Percentiles rank a stretch among this genome's conserved stretches.
phyloP scores from a whole-genome alignment of 352 stramenopile species.

The Phytopythium boreale region DNA sequence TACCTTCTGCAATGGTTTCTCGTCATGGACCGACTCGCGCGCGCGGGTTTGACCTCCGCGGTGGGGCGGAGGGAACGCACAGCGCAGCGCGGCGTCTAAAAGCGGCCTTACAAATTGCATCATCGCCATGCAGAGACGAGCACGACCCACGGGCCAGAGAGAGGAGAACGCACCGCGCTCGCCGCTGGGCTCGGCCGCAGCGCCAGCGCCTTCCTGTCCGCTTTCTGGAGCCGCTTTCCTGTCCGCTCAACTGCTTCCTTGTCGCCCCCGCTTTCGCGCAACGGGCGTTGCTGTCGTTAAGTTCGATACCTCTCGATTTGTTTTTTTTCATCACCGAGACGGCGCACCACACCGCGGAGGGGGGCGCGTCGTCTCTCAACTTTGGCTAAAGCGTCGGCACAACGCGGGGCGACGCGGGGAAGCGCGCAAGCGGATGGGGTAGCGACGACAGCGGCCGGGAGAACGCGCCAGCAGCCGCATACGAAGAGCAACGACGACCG shows the following conservation, averaged over 20 bases:
- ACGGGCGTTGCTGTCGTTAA: neutral
- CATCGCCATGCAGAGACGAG: slow-evolving; percentile 9
- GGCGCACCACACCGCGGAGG: slow-evolving; percentile 1
- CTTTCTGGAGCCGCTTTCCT: neutral
- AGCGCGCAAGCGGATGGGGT: neutral
- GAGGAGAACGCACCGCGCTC: slow-evolving; percentile 1
- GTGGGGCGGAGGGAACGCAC: slow-evolving; percentile 4
- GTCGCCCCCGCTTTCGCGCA: neutral
- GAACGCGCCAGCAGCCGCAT: neutral
- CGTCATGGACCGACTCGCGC: slow-evolving; percentile 23
- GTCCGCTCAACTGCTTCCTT: neutral
- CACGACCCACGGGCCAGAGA: slow-evolving; percentile 6
- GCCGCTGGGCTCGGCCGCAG: neutral
- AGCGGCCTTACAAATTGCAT: slow-evolving; percentile 44
- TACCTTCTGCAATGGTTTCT: slow-evolving; percentile 49
- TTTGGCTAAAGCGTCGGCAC: slow-evolving; percentile 40
- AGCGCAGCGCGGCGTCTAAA: slow-evolving; percentile 23
- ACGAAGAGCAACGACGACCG: neutral
- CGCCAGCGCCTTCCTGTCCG: neutral
- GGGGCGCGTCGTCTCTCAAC: slow-evolving; percentile 23
- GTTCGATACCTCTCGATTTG: slow-evolving; percentile 32
- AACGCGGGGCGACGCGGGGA: slow-evolving; percentile 7
- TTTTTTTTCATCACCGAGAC: slow-evolving; percentile 32
- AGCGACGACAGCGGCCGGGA: neutral
- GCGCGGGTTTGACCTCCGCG: slow-evolving; percentile 24